Conservation (phyloP, 768 basidiomycete species). For the Mycena floridula region DNA sequence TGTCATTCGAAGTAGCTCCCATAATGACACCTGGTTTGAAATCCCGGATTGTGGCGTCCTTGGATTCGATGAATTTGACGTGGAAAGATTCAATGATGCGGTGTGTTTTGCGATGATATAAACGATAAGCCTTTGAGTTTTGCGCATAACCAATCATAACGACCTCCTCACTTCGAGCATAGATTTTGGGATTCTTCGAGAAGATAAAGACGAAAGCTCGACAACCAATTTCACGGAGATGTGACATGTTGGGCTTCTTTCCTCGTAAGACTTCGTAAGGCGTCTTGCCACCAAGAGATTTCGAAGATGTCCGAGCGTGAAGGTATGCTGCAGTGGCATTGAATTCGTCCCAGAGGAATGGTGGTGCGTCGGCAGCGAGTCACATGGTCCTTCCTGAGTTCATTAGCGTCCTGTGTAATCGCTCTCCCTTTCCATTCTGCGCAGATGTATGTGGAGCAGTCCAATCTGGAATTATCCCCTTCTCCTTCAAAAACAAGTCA, state of each 20-base stretch:
- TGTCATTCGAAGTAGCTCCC: background rate
- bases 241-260: background rate
- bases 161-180: constrained; percentile 11
- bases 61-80: background rate
- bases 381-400: background rate
- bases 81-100: background rate
- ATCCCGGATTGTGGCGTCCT: background rate
- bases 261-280: constrained; percentile 13
- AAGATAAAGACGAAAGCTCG: constrained; percentile 14
- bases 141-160: constrained; percentile 17
- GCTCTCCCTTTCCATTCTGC: background rate
- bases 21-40: background rate
- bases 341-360: constrained; percentile 14
- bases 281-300: constrained; percentile 4
- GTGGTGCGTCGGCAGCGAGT: constrained; percentile 3
- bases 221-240: constrained; percentile 20
- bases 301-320: constrained; percentile 8
- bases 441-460: background rate
- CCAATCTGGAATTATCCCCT: background rate
- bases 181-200: constrained; percentile 14
- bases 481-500: background rate
- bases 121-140: constrained; percentile 18
- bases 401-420: background rate
- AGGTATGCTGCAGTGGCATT: constrained; percentile 12
- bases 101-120: constrained; percentile 10